Base-by-base conservation (phyloP, 805 yeast genomes). In the Saccharomyces kudriavzevii region DNA sequence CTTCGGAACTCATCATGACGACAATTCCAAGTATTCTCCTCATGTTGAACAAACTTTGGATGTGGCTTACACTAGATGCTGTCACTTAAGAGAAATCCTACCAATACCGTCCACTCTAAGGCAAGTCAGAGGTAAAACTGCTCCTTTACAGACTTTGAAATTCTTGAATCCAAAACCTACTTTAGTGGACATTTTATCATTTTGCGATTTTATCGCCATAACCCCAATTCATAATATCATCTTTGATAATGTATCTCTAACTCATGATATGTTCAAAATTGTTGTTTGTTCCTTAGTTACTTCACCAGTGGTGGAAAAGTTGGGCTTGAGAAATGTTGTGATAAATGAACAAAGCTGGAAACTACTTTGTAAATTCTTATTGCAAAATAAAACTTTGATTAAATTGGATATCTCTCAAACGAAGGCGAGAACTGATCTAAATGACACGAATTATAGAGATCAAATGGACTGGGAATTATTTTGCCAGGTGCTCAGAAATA, bases 101-200 rank as follows among this genome's bases (percentile, higher is more conserved):
- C 97, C 98, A 1, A 91, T 91, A 49, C 92, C 96, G 2, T 92
- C 96, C 2, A 89, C 92, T 5, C 65, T 88, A 60, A 85, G 86
- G 63, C 96, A 89, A 65, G 87, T 88, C 1, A 83, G 83, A 63
- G 89, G 87, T 24, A 83, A 89, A 28, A 78, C 84, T 48, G 83
- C 87, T 0, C 96, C 96, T 3, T 68, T 91, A 25, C 83, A 88
- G 5, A 66, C 80, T 3, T 67, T 91, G 54, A 89, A 85, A 62
- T 74, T 92, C 54, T 73, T 87, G 62, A 91, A 91, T 64, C 95
- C 96, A n/a, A 76, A 82, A 51, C 98, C 98, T 1, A 87, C 97
- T 0, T 72, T 89, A 73, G 84, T 92, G 58, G 98, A 91, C 70
- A 79, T 91, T 25, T 80, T 88, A 56, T 84, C 97, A 3, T 89